phyloP scores from a whole-genome alignment of 495 filamentous ascomycete species.

The Penicillium salamii region DNA sequence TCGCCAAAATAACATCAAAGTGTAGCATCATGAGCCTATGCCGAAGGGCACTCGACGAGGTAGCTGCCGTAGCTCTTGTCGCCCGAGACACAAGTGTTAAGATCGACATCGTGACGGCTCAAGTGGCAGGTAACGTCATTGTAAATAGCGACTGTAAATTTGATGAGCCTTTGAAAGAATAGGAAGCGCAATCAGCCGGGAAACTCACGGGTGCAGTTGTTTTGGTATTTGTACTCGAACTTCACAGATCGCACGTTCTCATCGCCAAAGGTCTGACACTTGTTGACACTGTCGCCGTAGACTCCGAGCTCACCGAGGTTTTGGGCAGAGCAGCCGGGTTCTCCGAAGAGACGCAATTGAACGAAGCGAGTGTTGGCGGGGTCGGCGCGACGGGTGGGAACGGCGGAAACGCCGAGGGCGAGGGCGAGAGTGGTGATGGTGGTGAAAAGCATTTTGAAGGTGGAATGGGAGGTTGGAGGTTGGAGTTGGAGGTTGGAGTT shows the following conservation, averaged over 20 bases:
- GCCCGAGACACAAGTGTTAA: conserved; percentile 1
- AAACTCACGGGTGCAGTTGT: conserved; percentile 15
- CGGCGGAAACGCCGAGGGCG: conserved; percentile 3
- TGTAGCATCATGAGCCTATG: not conserved
- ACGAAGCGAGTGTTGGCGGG: conserved; percentile 12
- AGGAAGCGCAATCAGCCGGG: not conserved
- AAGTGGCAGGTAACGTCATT: conserved; percentile 9
- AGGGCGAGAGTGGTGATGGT: conserved; percentile 1
- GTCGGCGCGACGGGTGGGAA: not conserved
- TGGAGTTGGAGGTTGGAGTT: not conserved
- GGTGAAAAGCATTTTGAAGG: conserved; percentile 9
- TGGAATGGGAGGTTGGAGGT: not conserved
- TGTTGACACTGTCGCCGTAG: conserved; percentile 13
- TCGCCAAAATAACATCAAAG: no score
- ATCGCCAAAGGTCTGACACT: conserved; percentile 8
- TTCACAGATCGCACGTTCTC: conserved; percentile 6
- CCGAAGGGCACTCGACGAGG: not conserved
- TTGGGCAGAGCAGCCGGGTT: conserved; percentile 13
- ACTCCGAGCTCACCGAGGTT: conserved; percentile 18
- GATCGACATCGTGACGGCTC: not conserved
- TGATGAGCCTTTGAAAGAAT: not conserved
- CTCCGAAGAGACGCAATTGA: conserved; percentile 18
- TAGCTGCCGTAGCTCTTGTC: conserved; percentile 11
- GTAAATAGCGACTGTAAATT: conserved; percentile 6
- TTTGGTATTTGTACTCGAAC: conserved; percentile 3